phyloP scores from a whole-genome alignment of 1,284 basidiomycete genomes.

The Anthracocystis panici-leucophaei region DNA sequence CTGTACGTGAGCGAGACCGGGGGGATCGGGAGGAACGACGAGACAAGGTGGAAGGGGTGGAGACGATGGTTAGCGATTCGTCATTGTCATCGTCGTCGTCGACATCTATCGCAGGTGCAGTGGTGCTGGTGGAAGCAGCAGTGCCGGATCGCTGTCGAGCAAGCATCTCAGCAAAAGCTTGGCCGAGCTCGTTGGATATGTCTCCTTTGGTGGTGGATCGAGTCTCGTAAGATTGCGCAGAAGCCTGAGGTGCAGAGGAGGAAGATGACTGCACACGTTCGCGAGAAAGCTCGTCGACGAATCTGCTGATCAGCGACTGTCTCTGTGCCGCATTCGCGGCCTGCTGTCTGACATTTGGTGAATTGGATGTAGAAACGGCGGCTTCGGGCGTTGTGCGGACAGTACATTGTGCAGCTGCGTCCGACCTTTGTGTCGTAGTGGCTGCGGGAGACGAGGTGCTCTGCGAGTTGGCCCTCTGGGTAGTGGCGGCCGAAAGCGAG shows the following conservation, averaged over 20 bases:
- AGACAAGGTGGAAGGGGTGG: conserved; percentile 9
- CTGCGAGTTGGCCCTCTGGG: no score
- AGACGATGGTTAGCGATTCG: conserved; percentile 27
- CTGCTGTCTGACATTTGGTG: background rate
- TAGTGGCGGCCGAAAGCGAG: background rate
- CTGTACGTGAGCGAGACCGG: conserved; percentile 15
- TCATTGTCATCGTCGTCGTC: conserved; percentile 9
- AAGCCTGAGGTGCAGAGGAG: background rate
- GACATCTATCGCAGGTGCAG: background rate
- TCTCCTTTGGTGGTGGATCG: background rate
- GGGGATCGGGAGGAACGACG: conserved; percentile 8
- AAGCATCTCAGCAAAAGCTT: conserved; percentile 34
- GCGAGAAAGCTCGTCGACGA: conserved; percentile 30
- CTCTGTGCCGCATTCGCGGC: background rate
- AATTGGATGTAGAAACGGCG: background rate
- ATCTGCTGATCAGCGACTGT: conserved; percentile 31
- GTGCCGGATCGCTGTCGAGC: conserved; percentile 9
- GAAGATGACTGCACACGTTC: conserved; percentile 19
- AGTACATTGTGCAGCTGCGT: background rate
- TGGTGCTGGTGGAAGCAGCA: background rate
- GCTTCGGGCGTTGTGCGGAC: background rate
- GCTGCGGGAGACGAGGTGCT: no score
- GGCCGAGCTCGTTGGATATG: conserved; percentile 16
- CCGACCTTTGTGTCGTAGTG: background rate
- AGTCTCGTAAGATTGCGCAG: background rate